Conservation (phyloP, 2,329 filamentous ascomycete genomes). For the Cryoendolithus antarcticus region DNA sequence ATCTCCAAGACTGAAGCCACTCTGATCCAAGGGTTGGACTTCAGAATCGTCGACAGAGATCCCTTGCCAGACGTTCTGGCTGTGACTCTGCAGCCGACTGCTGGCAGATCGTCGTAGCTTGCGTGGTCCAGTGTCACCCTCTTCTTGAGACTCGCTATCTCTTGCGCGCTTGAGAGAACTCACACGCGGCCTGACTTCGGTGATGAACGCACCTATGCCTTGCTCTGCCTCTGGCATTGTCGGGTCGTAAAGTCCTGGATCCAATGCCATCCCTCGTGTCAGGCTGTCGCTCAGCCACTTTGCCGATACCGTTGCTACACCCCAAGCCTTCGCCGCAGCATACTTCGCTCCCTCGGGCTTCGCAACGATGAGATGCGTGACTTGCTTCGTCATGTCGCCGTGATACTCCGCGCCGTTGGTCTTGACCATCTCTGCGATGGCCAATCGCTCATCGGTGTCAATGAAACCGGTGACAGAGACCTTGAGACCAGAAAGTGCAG, state of each 20-base stretch:
- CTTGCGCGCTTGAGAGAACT: slow-evolving; percentile 47
- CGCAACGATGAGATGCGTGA: slow-evolving; percentile 78
- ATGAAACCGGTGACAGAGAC: slow-evolving; percentile 62
- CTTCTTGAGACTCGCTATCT: slow-evolving; percentile 30
- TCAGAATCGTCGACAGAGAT: slow-evolving; percentile 44
- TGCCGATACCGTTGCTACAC: slow-evolving; percentile 62
- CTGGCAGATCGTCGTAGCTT: slow-evolving; percentile 84
- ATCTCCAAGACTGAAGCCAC: slow-evolving; percentile 12
- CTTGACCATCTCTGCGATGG: slow-evolving; percentile 41
- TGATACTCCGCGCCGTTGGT: slow-evolving; percentile 72
- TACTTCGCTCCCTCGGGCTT: slow-evolving; percentile 81
- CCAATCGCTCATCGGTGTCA: slow-evolving; percentile 52
- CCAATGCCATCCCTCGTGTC: slow-evolving; percentile 76
- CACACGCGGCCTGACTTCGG: slow-evolving; percentile 31
- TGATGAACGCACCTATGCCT: slow-evolving; percentile 60
- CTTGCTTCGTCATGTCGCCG: slow-evolving; percentile 71
- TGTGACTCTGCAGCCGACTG: slow-evolving; percentile 67
- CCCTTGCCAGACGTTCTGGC: slow-evolving; percentile 78
- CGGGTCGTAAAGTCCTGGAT: slow-evolving; percentile 76
- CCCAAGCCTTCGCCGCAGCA: slow-evolving; percentile 72
- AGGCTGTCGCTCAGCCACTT: slow-evolving; percentile 81
- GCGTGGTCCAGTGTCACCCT: slow-evolving; percentile 41
- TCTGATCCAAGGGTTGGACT: slow-evolving; percentile 4
- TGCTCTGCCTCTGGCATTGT: slow-evolving; percentile 55
- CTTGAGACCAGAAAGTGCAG: slow-evolving; percentile 48